phyloP scores from a whole-genome alignment of 2,329 filamentous ascomycete species.

The Didymellaceae sp. region DNA sequence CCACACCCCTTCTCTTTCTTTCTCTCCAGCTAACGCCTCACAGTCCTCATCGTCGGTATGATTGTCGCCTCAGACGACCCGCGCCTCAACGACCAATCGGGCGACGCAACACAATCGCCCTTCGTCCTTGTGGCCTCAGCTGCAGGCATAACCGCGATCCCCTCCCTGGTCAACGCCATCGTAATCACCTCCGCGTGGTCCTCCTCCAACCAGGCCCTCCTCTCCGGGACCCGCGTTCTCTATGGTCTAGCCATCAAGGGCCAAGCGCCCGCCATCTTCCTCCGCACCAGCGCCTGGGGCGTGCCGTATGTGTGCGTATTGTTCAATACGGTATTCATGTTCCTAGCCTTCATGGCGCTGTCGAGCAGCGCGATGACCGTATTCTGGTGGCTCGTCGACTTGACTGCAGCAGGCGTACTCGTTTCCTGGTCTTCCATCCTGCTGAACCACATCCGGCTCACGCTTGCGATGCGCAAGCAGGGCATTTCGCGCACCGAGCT shows the following conservation, averaged over 20 bases:
- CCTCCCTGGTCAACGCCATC: conserved; percentile 75
- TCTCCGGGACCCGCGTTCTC: conserved; percentile 57
- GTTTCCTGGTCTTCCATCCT: conserved; percentile 61
- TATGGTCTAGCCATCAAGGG: conserved; percentile 56
- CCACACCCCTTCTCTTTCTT: too few relatives aligned
- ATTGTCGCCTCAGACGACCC: conserved; percentile 61
- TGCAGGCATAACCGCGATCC: conserved; percentile 70
- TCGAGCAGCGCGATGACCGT: conserved; percentile 52
- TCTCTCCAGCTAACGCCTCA: not conserved
- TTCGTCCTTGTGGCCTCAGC: conserved; percentile 69
- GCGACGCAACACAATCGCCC: conserved; percentile 35
- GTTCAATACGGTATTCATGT: conserved; percentile 48
- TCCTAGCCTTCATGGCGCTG: conserved; percentile 56
- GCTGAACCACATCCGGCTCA: conserved; percentile 65
- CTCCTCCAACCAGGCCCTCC: conserved; percentile 69
- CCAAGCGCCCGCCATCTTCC: conserved; percentile 58
- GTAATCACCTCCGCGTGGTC: conserved; percentile 76
- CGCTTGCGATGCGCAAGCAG: conserved; percentile 51
- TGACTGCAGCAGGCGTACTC: conserved; percentile 63
- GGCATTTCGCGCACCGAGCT: conserved; percentile 58
- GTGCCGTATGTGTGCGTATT: conserved; percentile 48
- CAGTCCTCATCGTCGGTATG: conserved; percentile 61
- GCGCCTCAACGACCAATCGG: conserved; percentile 54
- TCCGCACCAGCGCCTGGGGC: conserved; percentile 52
- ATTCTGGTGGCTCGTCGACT: conserved; percentile 73